These are phyloP conservation scores for Xylariaceae sp. DNA, from an alignment of 2,329 filamentous ascomycete species.

Conservation along the genomic window DNA sequence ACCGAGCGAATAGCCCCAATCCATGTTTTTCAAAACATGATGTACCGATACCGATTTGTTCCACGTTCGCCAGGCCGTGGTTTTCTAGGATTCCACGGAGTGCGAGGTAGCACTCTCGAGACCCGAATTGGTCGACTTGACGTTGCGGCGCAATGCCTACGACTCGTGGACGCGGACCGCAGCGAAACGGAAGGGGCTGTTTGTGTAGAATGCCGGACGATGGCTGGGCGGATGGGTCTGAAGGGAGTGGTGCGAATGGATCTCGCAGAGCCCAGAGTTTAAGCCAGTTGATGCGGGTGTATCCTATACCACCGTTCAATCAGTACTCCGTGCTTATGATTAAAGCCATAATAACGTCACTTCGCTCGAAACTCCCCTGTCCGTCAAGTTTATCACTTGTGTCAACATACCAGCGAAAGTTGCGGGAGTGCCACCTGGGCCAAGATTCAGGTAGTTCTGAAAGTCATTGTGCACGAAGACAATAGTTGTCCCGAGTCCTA, in stretches of 20 bases:
- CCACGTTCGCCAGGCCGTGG: conserved; percentile 44
- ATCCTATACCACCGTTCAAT: conserved; percentile 43
- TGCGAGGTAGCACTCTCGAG: conserved; percentile 47
- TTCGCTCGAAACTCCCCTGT: too few relatives aligned
- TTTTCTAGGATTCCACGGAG: conserved; percentile 51
- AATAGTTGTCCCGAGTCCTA: conserved; percentile 45
- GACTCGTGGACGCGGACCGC: conserved; percentile 61
- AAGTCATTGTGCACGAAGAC: conserved; percentile 67
- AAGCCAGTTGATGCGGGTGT: conserved; percentile 68
- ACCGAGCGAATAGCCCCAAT: conserved; percentile 66
- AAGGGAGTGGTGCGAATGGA: conserved; percentile 57
- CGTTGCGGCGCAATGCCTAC: conserved; percentile 78
- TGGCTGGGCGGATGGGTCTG: conserved; percentile 50
- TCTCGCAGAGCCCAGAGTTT: conserved; percentile 68
- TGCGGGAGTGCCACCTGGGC: conserved; percentile 74
- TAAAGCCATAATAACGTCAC: too few relatives aligned
- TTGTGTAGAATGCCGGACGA: conserved; percentile 54
- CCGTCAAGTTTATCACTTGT: too few relatives aligned
- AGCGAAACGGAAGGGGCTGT: conserved; percentile 54
- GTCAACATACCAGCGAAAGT: conserved; percentile 45
- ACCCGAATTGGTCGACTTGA: conserved; percentile 66
- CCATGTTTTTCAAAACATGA: conserved; percentile 82
- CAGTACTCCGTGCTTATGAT: too few relatives aligned
- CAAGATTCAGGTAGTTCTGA: conserved; percentile 69
- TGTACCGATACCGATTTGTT: conserved; percentile 55